Percentiles rank a stretch among this genome's conserved stretches.
phyloP scores from a whole-genome alignment of 805 yeast genomes.

The Saccharomyces eubayanus region DNA sequence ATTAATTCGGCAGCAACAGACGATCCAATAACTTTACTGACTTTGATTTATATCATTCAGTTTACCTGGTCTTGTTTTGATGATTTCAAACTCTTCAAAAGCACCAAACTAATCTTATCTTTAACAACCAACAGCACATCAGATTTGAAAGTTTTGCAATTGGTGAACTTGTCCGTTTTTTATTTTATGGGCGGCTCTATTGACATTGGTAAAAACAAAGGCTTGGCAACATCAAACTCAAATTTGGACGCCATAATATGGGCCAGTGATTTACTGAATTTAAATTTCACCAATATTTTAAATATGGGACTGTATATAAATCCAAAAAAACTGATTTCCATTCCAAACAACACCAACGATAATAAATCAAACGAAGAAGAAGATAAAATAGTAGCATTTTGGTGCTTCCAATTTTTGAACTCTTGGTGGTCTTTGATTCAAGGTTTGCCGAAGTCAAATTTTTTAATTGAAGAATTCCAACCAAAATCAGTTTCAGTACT shows the following conservation, averaged over 20 bases:
- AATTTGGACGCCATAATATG: background rate
- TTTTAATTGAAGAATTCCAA: slow-evolving; percentile 21
- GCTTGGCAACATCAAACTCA: background rate
- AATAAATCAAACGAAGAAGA: slow-evolving; percentile 4
- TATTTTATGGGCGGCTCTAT: slow-evolving; percentile 22
- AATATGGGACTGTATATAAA: slow-evolving; percentile 21
- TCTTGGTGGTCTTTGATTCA: slow-evolving; percentile 27
- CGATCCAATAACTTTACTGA: slow-evolving; percentile 14
- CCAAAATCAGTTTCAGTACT: slow-evolving; percentile 15
- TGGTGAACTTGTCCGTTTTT: slow-evolving; percentile 16
- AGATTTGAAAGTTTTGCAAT: slow-evolving; percentile 16
- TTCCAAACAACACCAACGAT: background rate
- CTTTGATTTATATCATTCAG: slow-evolving; percentile 22
- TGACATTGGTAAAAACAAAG: background rate
- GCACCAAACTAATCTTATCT: slow-evolving; percentile 19
- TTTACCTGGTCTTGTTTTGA: slow-evolving; percentile 26
- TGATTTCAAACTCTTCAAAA: slow-evolving; percentile 19
- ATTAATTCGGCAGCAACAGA: background rate
- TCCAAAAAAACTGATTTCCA: slow-evolving; percentile 14
- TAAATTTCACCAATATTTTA: slow-evolving; percentile 13
- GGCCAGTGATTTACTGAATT: slow-evolving; percentile 16
- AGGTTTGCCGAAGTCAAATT: slow-evolving; percentile 24
- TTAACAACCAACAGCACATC: slow-evolving; percentile 4
- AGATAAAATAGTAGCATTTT: slow-evolving; percentile 17
- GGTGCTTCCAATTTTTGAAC: slow-evolving; percentile 25